Evolutionary conservation across 495 filamentous ascomycete species (phyloP), one percentile per base, ranked within the genome.

Genomic region (Podospora australis): DNA sequence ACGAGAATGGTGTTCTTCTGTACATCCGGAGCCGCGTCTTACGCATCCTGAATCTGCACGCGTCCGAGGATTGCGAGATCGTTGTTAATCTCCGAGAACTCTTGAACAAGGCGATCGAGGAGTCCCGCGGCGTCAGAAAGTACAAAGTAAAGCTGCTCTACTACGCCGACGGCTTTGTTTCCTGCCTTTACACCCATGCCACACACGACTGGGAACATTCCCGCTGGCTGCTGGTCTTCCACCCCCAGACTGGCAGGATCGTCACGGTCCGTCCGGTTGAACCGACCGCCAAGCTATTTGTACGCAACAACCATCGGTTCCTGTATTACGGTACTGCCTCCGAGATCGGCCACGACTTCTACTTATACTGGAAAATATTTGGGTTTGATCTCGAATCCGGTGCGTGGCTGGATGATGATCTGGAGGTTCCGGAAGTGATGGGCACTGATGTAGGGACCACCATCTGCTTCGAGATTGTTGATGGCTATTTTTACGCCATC

Each of bases 401-500:
- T 16, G 62, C 46, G 17, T 68, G 63, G 61, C 53, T 74, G 19
- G 38, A 54, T 9, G 49, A 53, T 17, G 65, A 67, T 17, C 56
- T 82, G 20, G 64, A 76, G 36, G 61, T 84, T 3, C 57, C 69
- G 3, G 68, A 75, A 6, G 67, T 84, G 49, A 74, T 78, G 9
- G 82, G 82, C 1, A 70, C 67, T 22, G 86, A 89, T 42, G 72
- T 90, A 30, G 80, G 80, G 6, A 77, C 77, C 35, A 83, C 78
- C 1, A 67, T 87, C 19, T 84, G 80, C 53, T 92, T 92, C 58
- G 81, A 86, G 49, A 79, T 90, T 29, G 69, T 82, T 52, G 68
- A 81, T 21, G 77, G 71, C n/a, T 72, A 79, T 55, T 80, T 92
- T 23, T 90, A 90, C 54, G 81, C 74, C 0, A 68, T 90, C 4